Evolutionary conservation across 1,139 yeast species (phyloP).

Genomic region (Sugiyamaella xylanicola): DNA sequence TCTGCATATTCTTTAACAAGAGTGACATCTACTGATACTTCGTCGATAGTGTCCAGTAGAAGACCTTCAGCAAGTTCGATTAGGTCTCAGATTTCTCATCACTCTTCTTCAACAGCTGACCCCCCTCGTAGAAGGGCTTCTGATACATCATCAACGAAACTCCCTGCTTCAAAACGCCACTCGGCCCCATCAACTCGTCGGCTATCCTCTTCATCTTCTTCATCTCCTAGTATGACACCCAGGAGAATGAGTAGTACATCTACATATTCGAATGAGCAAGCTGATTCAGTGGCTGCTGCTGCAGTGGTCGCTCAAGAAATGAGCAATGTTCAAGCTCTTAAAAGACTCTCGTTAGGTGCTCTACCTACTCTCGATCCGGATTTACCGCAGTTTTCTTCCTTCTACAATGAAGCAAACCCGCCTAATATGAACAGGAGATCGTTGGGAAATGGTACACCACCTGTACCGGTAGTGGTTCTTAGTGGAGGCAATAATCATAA

Average conservation of each 20-base stretch:
- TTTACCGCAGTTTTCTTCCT: constrained; percentile 39
- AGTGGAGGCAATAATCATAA: constrained; percentile 9
- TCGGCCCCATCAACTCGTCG: constrained; percentile 14
- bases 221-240: constrained; percentile 1
- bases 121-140: constrained; percentile 6
- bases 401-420: constrained; percentile 20
- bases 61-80: not conserved
- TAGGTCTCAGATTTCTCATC: not conserved
- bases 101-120: not conserved
- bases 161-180: constrained; percentile 10
- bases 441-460: constrained; percentile 18
- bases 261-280: constrained; percentile 21
- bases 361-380: constrained; percentile 50
- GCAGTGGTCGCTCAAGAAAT: constrained; percentile 54
- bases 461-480: constrained; percentile 13
- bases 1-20: constrained; percentile 10
- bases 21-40: not conserved
- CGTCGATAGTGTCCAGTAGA: not conserved
- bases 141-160: not conserved
- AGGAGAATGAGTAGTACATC: constrained; percentile 15
- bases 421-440: constrained; percentile 20
- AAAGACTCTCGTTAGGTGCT: constrained; percentile 51
- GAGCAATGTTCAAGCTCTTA: constrained; percentile 50
- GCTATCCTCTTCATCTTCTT: not conserved
- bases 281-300: constrained; percentile 35